A percentile compares a stretch with the other conserved stretches of the same genome.
Conservation (phyloP, 371 early-diverging fungal genomes). For the Enteropsectra breve region DNA sequence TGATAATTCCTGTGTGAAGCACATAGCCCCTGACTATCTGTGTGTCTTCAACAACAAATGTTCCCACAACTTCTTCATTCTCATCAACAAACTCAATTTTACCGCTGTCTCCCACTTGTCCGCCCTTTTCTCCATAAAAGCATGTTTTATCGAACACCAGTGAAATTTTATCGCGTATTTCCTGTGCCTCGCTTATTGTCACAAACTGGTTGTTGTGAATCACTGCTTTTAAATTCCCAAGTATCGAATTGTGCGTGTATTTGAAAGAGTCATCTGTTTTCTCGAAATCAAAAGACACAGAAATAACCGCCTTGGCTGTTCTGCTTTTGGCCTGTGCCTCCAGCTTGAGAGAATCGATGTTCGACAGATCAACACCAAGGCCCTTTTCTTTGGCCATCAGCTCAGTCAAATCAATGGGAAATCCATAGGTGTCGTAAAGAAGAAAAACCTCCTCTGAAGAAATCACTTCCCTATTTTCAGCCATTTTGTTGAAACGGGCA, state of each 20-base stretch:
- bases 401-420: constrained; percentile 93
- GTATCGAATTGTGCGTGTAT: constrained; percentile 62
- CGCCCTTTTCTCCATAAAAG: constrained; percentile 96
- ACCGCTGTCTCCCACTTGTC: constrained; percentile 93
- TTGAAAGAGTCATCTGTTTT: constrained; percentile 78
- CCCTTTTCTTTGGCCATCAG: constrained; percentile 91
- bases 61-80: constrained; percentile 54
- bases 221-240: constrained; percentile 5
- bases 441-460: constrained; percentile 85
- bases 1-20: constrained; percentile 81
- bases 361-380: constrained; percentile 71
- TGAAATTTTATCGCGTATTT: constrained; percentile 54
- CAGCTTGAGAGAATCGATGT: constrained; percentile 71
- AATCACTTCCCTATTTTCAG: constrained; percentile 66
- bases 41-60: constrained; percentile 71
- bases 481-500: constrained; percentile 73
- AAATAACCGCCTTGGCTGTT: constrained; percentile 19
- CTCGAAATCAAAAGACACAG: constrained; percentile 15
- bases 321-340: constrained; percentile 69
- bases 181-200: constrained; percentile 62
- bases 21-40: constrained; percentile 88
- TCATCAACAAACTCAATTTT: constrained; percentile 70
- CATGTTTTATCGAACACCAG: constrained; percentile 86
- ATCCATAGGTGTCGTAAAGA: constrained; percentile 96
- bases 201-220: constrained; percentile 26